Percentiles rank a stretch among this genome's conserved stretches.
Conservation (phyloP, 441 rosid species). For the Populus hybrid region DNA sequence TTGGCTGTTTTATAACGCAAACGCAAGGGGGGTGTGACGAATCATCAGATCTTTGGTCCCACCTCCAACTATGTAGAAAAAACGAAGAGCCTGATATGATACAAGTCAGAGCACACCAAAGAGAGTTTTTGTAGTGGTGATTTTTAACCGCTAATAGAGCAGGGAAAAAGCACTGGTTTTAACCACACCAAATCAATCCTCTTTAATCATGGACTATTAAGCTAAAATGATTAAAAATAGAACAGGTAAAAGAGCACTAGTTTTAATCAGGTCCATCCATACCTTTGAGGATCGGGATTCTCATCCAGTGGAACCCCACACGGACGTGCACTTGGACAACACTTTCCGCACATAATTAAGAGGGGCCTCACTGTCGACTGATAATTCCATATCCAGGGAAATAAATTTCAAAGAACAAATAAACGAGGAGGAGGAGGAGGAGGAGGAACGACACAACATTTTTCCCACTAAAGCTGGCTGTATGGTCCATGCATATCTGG, state of each 20-base stretch:
- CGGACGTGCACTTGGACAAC: constrained; percentile 36
- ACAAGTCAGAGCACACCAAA: not conserved
- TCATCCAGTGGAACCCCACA: constrained; percentile 16
- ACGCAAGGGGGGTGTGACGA: constrained; percentile 32
- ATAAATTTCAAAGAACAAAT: not conserved
- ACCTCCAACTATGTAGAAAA: not conserved
- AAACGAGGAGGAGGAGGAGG: not conserved
- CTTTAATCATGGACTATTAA: not conserved
- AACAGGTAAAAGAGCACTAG: too few relatives aligned
- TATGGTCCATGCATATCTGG: constrained; percentile 39
- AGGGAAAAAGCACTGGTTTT: too few relatives aligned
- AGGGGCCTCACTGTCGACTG: constrained; percentile 26
- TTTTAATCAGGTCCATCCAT: constrained; percentile 15
- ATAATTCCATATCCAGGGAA: constrained; percentile 28
- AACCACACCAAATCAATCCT: not conserved
- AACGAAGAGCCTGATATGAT: not conserved
- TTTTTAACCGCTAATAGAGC: not conserved
- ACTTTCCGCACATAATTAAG: constrained; percentile 35
- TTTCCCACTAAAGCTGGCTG: constrained; percentile 17
- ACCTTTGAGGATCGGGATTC: constrained; percentile 13
- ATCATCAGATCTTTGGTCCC: constrained; percentile 37
- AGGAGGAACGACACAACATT: not conserved
- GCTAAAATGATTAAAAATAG: not conserved
- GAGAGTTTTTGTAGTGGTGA: not conserved
- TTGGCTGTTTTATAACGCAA: constrained; percentile 37